Percentiles rank a stretch among this genome's conserved stretches.
Evolutionary conservation across 78 protist genomes (phyloP).

Genomic region (Trichosphaerium sp.): DNA sequence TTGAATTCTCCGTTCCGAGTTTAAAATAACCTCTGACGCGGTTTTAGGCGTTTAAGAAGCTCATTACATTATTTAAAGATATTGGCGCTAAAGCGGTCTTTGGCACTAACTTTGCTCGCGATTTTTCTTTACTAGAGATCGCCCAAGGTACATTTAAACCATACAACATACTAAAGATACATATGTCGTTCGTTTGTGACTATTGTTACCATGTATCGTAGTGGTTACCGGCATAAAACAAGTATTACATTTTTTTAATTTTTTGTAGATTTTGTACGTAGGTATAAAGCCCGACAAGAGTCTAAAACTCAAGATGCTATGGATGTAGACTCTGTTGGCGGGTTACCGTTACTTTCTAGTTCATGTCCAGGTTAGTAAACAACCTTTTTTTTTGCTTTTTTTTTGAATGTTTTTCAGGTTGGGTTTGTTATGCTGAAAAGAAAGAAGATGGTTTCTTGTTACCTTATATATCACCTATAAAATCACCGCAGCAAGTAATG

Average conservation of each 20-base stretch:
- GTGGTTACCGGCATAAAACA: no score
- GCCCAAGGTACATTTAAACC: constrained; percentile 48
- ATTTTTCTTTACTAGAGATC: constrained; percentile 57
- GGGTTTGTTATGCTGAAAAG: constrained; percentile 94
- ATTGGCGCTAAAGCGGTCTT: constrained; percentile 26
- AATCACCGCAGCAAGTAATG: constrained; percentile 87
- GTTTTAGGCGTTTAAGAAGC: neutral
- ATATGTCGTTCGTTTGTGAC: no score
- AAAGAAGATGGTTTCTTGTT: constrained; percentile 54
- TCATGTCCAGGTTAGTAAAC: constrained; percentile 90
- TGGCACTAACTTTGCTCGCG: constrained; percentile 51
- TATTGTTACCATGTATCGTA: no score
- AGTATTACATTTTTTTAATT: neutral
- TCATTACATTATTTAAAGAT: constrained; percentile 15
- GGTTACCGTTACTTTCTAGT: constrained; percentile 64
- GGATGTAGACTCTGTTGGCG: neutral
- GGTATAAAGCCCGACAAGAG: neutral
- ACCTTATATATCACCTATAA: constrained; percentile 64
- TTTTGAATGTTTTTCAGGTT: constrained; percentile 37
- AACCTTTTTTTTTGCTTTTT: no score
- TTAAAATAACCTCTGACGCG: neutral
- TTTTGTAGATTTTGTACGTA: neutral
- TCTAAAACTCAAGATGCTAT: neutral
- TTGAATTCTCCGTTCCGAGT: neutral
- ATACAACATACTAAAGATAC: neutral